Base-by-base conservation (phyloP, 2,329 filamentous ascomycete species). In the Chalara sp. region DNA sequence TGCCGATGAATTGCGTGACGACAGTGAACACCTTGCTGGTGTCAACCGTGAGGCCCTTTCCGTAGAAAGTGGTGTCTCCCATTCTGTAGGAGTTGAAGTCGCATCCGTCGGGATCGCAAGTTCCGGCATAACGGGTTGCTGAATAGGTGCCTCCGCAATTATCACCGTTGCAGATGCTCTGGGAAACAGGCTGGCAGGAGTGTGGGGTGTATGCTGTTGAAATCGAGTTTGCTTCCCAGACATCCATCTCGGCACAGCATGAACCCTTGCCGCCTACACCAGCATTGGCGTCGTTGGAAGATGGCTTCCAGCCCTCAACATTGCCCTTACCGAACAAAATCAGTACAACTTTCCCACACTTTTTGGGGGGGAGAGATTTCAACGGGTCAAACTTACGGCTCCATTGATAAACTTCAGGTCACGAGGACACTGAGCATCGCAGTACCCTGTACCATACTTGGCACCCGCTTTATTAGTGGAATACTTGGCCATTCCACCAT, bases 181-280 rank as follows among this genome's bases (percentile, higher is more conserved):
- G 65, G 60, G 50, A 64, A 28, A 53, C 50, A 5, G 54, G 57
- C 67, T 76, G 68, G 68, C 79, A 81, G 44, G 75, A 70, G 64
- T 83, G 80, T 32, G 80, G 79, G 6, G 80, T 84, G 55, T 73
- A 70, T 33, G 80, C 80, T 29, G 71, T 73, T 10, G 79, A 75
- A 58, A 80, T 72, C 48, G 70, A 74, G 70, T 84, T 83, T 49
- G 79, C 79, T 65, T 84, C 80, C 79, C 80, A 83, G 63, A 83
- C 74, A 59, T 86, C 83, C 76, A 87, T 82, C 67, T 86, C 83
- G 42, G 76, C 69, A 66, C 83, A 86, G 75, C 83, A 86, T 39
- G 81, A 72, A 54, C 83, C 83, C 46, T 75, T 69, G 42, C 67
- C 66, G 39, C 77, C 78, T 29, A 67, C 63, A 50, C 79, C 80